A percentile compares a stretch with the other conserved stretches of the same genome.
phyloP scores from a whole-genome alignment of 2,329 filamentous ascomycete genomes.

The Hypoxylon sp. region DNA sequence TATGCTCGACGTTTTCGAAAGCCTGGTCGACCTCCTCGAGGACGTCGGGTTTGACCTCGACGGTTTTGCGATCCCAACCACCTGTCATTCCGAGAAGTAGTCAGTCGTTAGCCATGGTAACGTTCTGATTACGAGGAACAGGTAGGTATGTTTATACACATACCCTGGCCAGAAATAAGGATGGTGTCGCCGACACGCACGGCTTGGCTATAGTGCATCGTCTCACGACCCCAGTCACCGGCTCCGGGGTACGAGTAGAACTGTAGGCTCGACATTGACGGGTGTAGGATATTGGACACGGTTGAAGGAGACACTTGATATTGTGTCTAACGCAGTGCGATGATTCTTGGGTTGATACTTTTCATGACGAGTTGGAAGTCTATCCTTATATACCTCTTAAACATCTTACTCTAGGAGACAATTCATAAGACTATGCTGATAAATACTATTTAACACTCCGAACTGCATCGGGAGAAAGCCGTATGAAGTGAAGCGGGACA shows the following conservation, averaged over 20 bases:
- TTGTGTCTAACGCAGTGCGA: neutral
- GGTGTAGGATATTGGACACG: neutral
- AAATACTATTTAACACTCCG: slow-evolving; percentile 1
- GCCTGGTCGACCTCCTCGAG: slow-evolving; percentile 63
- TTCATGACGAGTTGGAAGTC: neutral
- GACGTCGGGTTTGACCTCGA: slow-evolving; percentile 52
- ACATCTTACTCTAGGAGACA: neutral
- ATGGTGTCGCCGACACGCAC: slow-evolving; percentile 63
- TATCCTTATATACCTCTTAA: neutral
- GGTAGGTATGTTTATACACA: neutral
- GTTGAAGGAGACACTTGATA: neutral
- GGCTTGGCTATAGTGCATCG: slow-evolving; percentile 58
- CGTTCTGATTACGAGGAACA: neutral
- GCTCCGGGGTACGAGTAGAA: slow-evolving; percentile 28
- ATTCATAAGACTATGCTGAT: slow-evolving; percentile 1
- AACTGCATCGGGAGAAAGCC: neutral
- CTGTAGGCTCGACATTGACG: slow-evolving; percentile 19
- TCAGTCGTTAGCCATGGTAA: neutral
- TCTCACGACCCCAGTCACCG: slow-evolving; percentile 26
- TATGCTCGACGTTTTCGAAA: slow-evolving; percentile 68
- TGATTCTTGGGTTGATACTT: neutral
- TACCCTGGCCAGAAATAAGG: slow-evolving; percentile 62
- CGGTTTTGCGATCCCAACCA: slow-evolving; percentile 51
- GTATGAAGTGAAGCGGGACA: neutral
- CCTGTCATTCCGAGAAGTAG: slow-evolving; percentile 39